Conservation (phyloP, 2,329 filamentous ascomycete species). For the Aspergillus pseudoviridinutans region DNA sequence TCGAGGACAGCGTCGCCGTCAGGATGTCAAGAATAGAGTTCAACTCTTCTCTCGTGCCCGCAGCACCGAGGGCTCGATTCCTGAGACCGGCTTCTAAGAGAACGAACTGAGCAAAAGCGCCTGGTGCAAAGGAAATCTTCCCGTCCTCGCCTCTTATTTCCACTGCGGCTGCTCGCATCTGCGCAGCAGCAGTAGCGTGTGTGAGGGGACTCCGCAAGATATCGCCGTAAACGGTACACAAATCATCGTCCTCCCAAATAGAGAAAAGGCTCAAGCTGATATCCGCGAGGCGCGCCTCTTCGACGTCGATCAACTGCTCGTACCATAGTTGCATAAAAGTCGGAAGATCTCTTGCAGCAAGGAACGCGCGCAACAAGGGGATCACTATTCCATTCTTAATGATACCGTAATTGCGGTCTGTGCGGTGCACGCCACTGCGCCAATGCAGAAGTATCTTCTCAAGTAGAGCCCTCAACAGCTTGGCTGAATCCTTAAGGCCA, state of each 20-base stretch:
- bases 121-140: slow-evolving; percentile 22
- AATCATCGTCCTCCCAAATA: slow-evolving; percentile 45
- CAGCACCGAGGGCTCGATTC: slow-evolving; percentile 19
- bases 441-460: slow-evolving; percentile 33
- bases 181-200: slow-evolving; percentile 24
- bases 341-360: slow-evolving; percentile 37
- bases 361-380: slow-evolving; percentile 39
- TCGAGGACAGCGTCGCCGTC: slow-evolving; percentile 27
- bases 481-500: slow-evolving; percentile 34
- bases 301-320: slow-evolving; percentile 34
- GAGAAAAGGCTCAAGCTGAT: slow-evolving; percentile 24
- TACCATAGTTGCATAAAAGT: slow-evolving; percentile 41
- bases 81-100: slow-evolving; percentile 34
- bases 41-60: slow-evolving; percentile 21
- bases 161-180: slow-evolving; percentile 27
- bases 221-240: slow-evolving; percentile 35
- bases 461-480: slow-evolving; percentile 34
- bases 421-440: slow-evolving; percentile 17
- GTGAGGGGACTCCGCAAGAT: slow-evolving; percentile 30
- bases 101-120: slow-evolving; percentile 34
- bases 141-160: slow-evolving; percentile 26
- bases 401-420: slow-evolving; percentile 23
- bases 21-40: slow-evolving; percentile 23
- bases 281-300: slow-evolving; percentile 27
- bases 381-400: slow-evolving; percentile 39